Base-by-base conservation (phyloP, 441 rosid genomes). In the Adansonia gregorii region DNA sequence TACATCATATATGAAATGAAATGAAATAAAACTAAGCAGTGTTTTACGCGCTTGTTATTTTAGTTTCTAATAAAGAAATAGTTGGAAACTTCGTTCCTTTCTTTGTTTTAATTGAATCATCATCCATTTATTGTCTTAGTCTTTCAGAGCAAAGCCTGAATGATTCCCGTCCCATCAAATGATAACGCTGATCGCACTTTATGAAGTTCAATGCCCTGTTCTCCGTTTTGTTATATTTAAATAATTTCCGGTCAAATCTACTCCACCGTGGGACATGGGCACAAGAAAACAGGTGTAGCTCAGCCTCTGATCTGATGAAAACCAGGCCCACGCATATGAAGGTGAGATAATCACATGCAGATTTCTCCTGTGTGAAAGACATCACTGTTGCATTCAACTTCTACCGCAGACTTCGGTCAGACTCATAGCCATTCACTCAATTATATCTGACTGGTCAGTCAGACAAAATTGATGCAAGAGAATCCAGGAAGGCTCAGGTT, bases 311-410 rank as follows among this genome's bases (percentile, higher is more conserved):
- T 31, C 83, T 86, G 87, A 77, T 82, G 72, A 74, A 75, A 78
- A 72, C 80, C 79, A 84, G 91, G 85, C 91, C 97, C 96, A 91
- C 93, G 9, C 74, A 82, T 78, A 81, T 14, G 70, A 85, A 79
- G 79, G 83, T 82, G 82, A 76, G 87, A 80, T 75, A 83, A 84
- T 88, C 97, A 91, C 93, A 88, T 87, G 94, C 92, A 85, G 89
- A 75, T 85, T 75, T 86, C 82, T 77, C 68, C 77, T 75, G 82
- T 56, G 54, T 81, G 82, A 74, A 70, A 27, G 75, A 73, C 83
- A 73, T 78, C 79, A 85, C 92, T 90, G 90, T 90, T 90, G 92
- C 89, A 93, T 93, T 89, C 95, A 86, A 86, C 78, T 83, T 82
- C 87, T 85, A 86, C 83, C 82, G 61, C 67, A 76, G 78, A 74